A percentile compares a stretch with the other conserved stretches of the same genome.
Evolutionary conservation across 257 asterid genomes (phyloP).

Genomic region (Striga asiatica): DNA sequence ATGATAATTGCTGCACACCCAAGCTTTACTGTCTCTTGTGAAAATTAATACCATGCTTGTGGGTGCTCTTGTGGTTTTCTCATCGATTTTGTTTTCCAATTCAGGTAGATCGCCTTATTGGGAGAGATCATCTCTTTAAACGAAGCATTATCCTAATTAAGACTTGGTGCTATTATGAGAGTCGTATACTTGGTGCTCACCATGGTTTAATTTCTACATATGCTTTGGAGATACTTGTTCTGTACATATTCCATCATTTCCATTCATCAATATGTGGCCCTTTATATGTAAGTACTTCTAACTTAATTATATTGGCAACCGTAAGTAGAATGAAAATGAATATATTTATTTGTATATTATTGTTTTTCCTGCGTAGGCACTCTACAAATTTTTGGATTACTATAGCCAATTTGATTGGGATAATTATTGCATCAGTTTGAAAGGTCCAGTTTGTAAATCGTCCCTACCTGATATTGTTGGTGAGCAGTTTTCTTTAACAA

Average conservation of each 20-base stretch:
- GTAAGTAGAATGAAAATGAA: background rate
- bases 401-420: conserved; percentile 86
- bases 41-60: background rate
- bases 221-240: conserved; percentile 36
- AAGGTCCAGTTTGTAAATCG: conserved; percentile 56
- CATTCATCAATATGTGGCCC: conserved; percentile 33
- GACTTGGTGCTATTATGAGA: conserved; percentile 80
- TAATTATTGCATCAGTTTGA: conserved; percentile 58
- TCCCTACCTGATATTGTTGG: conserved; percentile 57
- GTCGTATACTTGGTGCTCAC: conserved; percentile 79
- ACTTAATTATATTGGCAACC: conserved; percentile 1
- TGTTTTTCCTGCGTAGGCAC: conserved; percentile 36
- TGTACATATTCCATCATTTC: conserved; percentile 33
- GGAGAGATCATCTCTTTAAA: conserved; percentile 65
- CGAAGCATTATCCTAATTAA: conserved; percentile 66
- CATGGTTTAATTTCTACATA: conserved; percentile 66
- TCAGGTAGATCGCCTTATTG: conserved; percentile 73
- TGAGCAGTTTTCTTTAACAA: conserved; percentile 27
- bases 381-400: conserved; percentile 63
- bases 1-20: conserved; percentile 11
- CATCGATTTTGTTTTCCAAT: conserved; percentile 7
- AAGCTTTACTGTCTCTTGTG: background rate
- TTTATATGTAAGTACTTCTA: conserved; percentile 31
- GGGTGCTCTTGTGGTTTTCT: background rate
- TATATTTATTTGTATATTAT: conserved; percentile 12